Base-by-base conservation (phyloP, 2,329 filamentous ascomycete species). In the Pyrenophora graminea region DNA sequence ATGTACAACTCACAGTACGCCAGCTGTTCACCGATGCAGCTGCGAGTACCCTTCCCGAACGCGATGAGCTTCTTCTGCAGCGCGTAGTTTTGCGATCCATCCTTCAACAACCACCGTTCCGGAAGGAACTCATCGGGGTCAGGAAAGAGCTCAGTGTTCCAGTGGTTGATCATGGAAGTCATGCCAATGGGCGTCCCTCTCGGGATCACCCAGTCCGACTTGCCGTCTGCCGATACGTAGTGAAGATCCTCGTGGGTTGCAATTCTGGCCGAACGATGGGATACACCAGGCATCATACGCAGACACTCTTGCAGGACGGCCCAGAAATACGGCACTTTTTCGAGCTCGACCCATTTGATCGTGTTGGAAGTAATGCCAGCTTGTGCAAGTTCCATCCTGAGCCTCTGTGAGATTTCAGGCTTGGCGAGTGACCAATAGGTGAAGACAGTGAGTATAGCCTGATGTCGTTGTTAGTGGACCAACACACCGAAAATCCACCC, bases 391-490 rank as follows among this genome's bases (percentile, higher is more conserved):
- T 62, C 66, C 36, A 51, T 59, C 53, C 54, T 56, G 13, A 70
- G 54, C 18, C 59, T 56, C 3, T 51, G 39, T 33, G 63, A 59
- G 15, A 66, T 31, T 23, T 54, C 37, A 30, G 61, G 67, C 23
- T 65, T 69, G 36, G 62, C 65, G 12, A 70, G 69, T 2, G 77
- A 55, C 63, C 68, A 64, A 55, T 69, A 73, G 5, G 67, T 58
- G 43, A 66, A 64, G 13, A 67, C 61, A 4, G 70, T 61, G 9
- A 74, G 63, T n/a, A 65, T 65, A 40, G 45, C 68, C 64, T 55
- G 53, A 32, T 10, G 34, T 54, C 55, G 58, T 59, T 17, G 70
- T 59, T 13, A 56, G 31, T 10, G 9, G 23, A 10, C 13, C 18
- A 3, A 37, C 9, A 15, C 19, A 1, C 5, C 13, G 9, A 0